These are phyloP conservation scores for Hygrophoropsis aurantiaca DNA, from an alignment of 768 basidiomycete species.

Conservation along the genomic window DNA sequence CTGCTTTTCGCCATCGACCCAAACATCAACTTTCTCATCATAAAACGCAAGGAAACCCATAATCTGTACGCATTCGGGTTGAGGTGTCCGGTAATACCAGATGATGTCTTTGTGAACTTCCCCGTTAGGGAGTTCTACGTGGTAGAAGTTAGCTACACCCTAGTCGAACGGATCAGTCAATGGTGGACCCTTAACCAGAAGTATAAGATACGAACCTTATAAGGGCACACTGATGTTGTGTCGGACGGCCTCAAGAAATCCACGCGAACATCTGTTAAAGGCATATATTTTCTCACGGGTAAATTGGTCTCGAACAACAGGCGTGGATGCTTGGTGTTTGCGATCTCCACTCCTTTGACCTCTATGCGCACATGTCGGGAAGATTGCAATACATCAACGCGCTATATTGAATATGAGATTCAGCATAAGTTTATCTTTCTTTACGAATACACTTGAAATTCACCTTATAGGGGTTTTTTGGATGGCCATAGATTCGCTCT, in stretches of 20 bases:
- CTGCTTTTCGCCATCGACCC: constrained; percentile 58
- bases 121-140: constrained; percentile 46
- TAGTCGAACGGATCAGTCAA: constrained; percentile 21
- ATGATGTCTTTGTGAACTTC: constrained; percentile 48
- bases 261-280: constrained; percentile 52
- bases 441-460: neutral
- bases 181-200: neutral
- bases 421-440: neutral
- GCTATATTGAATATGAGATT: constrained; percentile 32
- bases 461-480: constrained; percentile 72
- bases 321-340: constrained; percentile 52
- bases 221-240: constrained; percentile 53
- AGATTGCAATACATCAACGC: constrained; percentile 59
- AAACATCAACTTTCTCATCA: constrained; percentile 69
- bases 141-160: constrained; percentile 62
- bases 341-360: constrained; percentile 60
- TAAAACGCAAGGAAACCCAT: constrained; percentile 58
- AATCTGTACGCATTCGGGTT: constrained; percentile 48
- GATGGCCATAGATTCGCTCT: constrained; percentile 57
- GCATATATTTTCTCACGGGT: constrained; percentile 60
- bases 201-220: constrained; percentile 47
- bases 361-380: constrained; percentile 63
- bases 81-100: constrained; percentile 64
- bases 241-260: constrained; percentile 50
- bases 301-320: constrained; percentile 61